Percentiles rank a stretch among this genome's conserved stretches.
Evolutionary conservation across 345 rosid genomes (phyloP).

Genomic region (Brassica napus): DNA sequence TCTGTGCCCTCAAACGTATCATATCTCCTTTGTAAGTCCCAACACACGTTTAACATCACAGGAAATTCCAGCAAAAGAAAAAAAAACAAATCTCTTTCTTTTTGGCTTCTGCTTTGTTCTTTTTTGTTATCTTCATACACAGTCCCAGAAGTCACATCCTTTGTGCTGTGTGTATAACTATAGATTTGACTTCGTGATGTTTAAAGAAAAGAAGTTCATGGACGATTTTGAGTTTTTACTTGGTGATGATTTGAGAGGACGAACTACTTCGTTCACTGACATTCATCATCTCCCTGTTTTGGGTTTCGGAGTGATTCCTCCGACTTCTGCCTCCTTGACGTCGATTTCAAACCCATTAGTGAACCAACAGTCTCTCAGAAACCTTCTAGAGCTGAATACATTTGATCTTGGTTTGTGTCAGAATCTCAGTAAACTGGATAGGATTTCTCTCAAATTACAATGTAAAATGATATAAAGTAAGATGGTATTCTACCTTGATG

Average conservation of each 20-base stretch:
- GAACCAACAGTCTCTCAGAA: slow-evolving; percentile 19
- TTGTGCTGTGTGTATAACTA: not conserved
- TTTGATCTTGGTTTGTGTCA: slow-evolving; percentile 42
- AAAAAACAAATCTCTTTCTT: not conserved
- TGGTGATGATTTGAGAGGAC: not conserved
- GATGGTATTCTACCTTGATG: too few species aligned
- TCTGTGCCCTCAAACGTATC: not conserved
- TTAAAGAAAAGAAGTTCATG: not conserved
- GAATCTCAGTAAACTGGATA: slow-evolving; percentile 45
- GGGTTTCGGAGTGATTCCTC: not conserved
- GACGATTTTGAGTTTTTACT: not conserved
- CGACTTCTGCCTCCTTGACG: not conserved
- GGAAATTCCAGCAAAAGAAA: too few species aligned
- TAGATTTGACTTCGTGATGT: not conserved
- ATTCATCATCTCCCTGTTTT: not conserved
- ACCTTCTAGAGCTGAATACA: not conserved
- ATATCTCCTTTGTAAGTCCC: too few species aligned
- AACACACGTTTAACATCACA: too few species aligned
- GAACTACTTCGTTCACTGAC: not conserved
- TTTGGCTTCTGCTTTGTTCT: not conserved
- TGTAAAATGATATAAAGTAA: too few species aligned
- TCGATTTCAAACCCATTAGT: slow-evolving; percentile 21
- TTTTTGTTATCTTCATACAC: not conserved
- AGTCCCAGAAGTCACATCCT: too few species aligned
- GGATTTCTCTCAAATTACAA: slow-evolving; percentile 70